Base-by-base conservation (phyloP, 164 flowering plant species). In the Vitis vinifera region DNA sequence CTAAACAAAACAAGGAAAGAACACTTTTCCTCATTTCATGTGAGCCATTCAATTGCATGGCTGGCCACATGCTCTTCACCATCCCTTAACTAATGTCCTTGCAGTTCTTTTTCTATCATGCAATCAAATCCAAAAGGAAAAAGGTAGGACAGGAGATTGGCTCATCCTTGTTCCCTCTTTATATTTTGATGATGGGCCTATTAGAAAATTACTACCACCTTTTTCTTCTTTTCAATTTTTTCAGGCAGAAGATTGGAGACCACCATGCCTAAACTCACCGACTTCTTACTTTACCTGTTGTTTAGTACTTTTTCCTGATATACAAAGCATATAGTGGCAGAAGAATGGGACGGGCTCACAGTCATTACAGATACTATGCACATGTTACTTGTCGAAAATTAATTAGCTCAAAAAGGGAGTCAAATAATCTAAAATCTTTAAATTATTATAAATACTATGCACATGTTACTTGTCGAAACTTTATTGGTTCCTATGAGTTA, bases 1-100 rank as follows among this genome's bases (percentile, higher is more conserved):
- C 68, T 71, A 68, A 57, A 65, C 72, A 62, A 73, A 66, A 58
- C 23, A 51, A 49, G 16, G n/a, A 57, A 49, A 51, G 27, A 60
- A 53, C 17, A 62, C 68, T 53, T 73, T 79, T 68, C 62, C 27
- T 59, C 66, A 64, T 55, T 53, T 53, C 76, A 77, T 65, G 62
- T 68, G 63, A 72, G 56, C 75, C 68, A 55, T 63, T 51, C 66
- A 49, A 60, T 60, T 52, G 64, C 68, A 62, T 79, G 77, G 77
- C 73, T 75, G 71, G 78, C 75, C 83, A 83, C 82, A 75, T 79
- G 82, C 78, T 72, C 62, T 23, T 67, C 77, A 69, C 75, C 72
- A 72, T 75, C 71, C 72, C 70, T 66, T 55, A 68, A 59, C 3
- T 79, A 53, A 68, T 52, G 49, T 64, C 47, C 50, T 23, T 14